Base-by-base conservation (phyloP, 805 yeast species). In the Zygosaccharomyces bisporus region DNA sequence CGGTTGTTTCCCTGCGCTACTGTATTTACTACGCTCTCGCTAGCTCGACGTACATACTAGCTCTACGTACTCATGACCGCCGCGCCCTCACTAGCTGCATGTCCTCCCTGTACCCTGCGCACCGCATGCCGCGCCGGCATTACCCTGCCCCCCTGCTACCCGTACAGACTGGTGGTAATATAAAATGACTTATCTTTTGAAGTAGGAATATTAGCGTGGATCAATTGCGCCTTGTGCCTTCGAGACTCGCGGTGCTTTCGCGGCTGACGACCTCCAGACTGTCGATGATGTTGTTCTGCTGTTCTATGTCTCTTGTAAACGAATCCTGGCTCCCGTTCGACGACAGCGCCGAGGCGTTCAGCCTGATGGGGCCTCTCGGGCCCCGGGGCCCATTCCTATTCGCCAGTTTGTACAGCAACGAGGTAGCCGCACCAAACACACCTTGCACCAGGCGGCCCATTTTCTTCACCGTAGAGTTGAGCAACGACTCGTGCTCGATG, bases 211-310 rank as follows among this genome's bases (percentile, higher is more conserved):
- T n/a, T n/a, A n/a, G n/a, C n/a, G n/a, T n/a, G n/a, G n/a, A n/a
- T n/a, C n/a, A n/a, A n/a, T n/a, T n/a, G n/a, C n/a, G n/a, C n/a
- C n/a, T n/a, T n/a, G n/a, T n/a, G n/a, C 31, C 14, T 13, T 36
- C 40, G 31, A 36, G 58, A 16, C 57, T 57, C 4, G 55, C 61
- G 2, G 51, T 58, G 32, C 44, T 38, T 6, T 39, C 45, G 19
- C 36, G 23, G 19, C 41, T 46, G 3, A 30, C 29, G 4, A 47
- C 51, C 14, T 69, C 74, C 20, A 71, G 49, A 12, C 67, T 62
- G 46, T 72, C 75, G 10, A 72, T 34, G 1, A 72, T 54, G 12
- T 68, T 61, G 52, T 71, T 70, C 34, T 70, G 73, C 7, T 64
- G 66, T 32, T 70, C 74, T 51, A 69, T 61, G 44, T 64, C 68